Conservation (phyloP, 225 moss, liverwort and hornwort species). For the Sphagnum contortum region DNA sequence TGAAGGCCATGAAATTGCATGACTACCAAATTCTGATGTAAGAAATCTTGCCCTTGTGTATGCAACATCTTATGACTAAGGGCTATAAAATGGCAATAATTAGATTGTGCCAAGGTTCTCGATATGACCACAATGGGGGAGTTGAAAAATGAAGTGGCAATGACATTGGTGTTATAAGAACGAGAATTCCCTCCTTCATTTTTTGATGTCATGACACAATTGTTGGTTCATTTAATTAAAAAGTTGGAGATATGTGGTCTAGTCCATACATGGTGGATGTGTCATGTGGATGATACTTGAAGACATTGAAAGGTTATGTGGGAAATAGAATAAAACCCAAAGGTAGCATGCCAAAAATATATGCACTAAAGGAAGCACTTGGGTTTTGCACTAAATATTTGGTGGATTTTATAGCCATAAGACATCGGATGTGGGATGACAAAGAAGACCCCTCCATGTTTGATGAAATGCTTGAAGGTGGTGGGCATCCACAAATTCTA, state of each 20-base stretch:
- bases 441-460: neutral
- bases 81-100: neutral
- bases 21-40: too few relatives aligned
- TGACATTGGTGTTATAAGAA: neutral
- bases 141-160: neutral
- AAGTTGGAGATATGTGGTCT: neutral
- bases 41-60: too few relatives aligned
- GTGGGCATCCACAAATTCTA: too few relatives aligned
- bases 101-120: neutral
- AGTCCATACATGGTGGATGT: neutral
- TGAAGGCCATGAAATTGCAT: too few relatives aligned
- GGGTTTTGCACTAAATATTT: conserved; percentile 1
- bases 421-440: neutral
- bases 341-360: neutral
- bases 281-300: neutral
- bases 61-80: neutral
- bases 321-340: neutral
- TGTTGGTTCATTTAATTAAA: neutral
- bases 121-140: neutral
- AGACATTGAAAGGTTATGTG: conserved; percentile 3
- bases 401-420: rapidly evolving
- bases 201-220: neutral
- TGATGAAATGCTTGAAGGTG: too few relatives aligned
- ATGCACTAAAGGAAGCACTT: neutral
- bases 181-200: neutral